These are phyloP conservation scores for Sungouiozyma ichnusensis DNA, from an alignment of 805 yeast genomes.

Conservation along the genomic window DNA sequence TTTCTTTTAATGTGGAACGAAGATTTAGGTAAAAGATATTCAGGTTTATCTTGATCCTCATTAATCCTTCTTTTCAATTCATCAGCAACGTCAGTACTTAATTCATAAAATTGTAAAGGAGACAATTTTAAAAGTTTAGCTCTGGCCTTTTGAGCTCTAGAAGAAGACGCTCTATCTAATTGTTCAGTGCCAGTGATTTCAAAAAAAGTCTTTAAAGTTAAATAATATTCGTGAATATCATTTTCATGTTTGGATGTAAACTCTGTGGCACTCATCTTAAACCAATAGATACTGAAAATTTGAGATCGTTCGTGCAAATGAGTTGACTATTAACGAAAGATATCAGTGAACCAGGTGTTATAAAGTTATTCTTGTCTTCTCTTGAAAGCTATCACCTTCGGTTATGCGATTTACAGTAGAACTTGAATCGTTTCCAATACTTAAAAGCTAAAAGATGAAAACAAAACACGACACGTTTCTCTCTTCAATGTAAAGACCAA, in stretches of 20 bases:
- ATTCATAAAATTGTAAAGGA: constrained; percentile 72
- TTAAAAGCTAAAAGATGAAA: not conserved
- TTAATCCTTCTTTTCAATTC: constrained; percentile 73
- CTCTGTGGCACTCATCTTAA: not conserved
- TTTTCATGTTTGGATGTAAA: constrained; percentile 7
- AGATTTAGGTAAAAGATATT: constrained; percentile 55
- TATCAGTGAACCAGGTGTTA: no score
- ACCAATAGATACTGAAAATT: not conserved
- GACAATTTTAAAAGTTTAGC: constrained; percentile 76
- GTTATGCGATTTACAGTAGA: no score
- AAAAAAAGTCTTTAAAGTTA: constrained; percentile 20
- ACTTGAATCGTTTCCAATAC: not conserved
- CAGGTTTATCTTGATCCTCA: constrained; percentile 48
- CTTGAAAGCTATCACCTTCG: no score
- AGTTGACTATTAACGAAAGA: no score
- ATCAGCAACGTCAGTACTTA: constrained; percentile 90
- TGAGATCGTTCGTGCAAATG: not conserved
- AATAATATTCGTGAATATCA: constrained; percentile 20
- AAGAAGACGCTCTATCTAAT: constrained; percentile 27
- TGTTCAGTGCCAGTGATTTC: constrained; percentile 21
- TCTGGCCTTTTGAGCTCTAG: constrained; percentile 69
- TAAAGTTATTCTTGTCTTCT: no score
- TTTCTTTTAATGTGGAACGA: constrained; percentile 88
- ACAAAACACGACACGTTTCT: not conserved
- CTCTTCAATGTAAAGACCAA: not conserved